A percentile compares a stretch with the other conserved stretches of the same genome.
Evolutionary conservation across 768 basidiomycete species (phyloP).

Genomic region (Chalciporus chontae): DNA sequence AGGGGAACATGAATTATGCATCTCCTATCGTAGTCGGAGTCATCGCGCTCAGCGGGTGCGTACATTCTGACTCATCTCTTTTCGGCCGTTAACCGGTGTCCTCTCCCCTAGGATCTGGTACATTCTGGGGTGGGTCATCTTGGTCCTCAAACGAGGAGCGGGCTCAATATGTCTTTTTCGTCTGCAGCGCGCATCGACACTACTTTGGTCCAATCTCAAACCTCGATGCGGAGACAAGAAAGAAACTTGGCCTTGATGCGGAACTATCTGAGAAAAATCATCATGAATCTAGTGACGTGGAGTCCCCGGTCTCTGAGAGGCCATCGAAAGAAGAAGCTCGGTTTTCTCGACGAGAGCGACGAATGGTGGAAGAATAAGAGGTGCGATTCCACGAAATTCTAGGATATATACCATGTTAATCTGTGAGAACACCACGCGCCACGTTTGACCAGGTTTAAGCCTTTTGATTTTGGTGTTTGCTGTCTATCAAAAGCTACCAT

Average conservation of each 20-base stretch:
- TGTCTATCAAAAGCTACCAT: too few relatives aligned
- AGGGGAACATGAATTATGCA: slow-evolving; percentile 78
- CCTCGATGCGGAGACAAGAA: slow-evolving; percentile 22
- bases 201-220: slow-evolving; percentile 56
- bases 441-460: too few relatives aligned
- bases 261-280: background rate
- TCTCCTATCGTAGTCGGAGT: slow-evolving; percentile 60
- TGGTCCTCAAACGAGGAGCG: background rate
- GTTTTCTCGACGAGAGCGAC: background rate
- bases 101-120: slow-evolving; percentile 46
- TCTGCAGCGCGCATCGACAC: slow-evolving; percentile 46
- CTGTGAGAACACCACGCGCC: background rate
- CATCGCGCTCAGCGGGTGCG: slow-evolving; percentile 50
- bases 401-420: background rate
- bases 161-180: background rate
- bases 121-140: slow-evolving; percentile 22
- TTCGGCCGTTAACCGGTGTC: background rate
- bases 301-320: too few relatives aligned
- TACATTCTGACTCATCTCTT: slow-evolving; percentile 2
- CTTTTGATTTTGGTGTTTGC: too few relatives aligned
- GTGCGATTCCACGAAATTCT: background rate
- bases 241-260: background rate
- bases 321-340: background rate
- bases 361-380: background rate
- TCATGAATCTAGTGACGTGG: background rate